A percentile compares a stretch with the other conserved stretches of the same genome.
phyloP scores from a whole-genome alignment of 2,329 filamentous ascomycete species.

The Neurospora sp. region DNA sequence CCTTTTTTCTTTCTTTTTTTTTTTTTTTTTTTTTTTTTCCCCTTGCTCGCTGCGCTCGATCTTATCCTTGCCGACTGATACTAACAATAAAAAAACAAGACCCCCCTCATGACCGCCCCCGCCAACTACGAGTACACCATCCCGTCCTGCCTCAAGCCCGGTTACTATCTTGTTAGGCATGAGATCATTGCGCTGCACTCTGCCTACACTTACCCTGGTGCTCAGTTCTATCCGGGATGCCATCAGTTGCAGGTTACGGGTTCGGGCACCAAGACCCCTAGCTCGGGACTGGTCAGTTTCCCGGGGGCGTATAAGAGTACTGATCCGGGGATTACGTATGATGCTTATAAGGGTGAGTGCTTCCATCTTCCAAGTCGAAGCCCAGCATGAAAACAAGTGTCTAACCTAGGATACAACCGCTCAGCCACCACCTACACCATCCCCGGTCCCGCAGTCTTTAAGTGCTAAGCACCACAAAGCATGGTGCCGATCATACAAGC shows the following conservation, averaged over 20 bases:
- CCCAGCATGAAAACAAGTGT: not conserved
- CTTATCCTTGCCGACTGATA: not conserved
- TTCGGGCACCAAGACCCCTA: slow-evolving; percentile 31
- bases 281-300: slow-evolving; percentile 33
- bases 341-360: slow-evolving; percentile 36
- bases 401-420: not conserved
- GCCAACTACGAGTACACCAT: slow-evolving; percentile 41
- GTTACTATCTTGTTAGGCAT: slow-evolving; percentile 49
- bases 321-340: slow-evolving; percentile 42
- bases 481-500: too few species aligned
- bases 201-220: slow-evolving; percentile 37
- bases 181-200: slow-evolving; percentile 47
- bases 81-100: slow-evolving; percentile 15
- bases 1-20: not conserved
- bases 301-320: slow-evolving; percentile 41
- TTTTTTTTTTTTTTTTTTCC: too few species aligned
- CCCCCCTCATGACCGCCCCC: slow-evolving; percentile 31
- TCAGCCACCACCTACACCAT: too few species aligned
- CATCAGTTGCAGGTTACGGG: slow-evolving; percentile 46
- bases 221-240: slow-evolving; percentile 48
- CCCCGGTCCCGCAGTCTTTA: too few species aligned
- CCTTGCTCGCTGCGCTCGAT: not conserved
- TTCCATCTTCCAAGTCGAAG: not conserved
- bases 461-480: too few species aligned
- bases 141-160: slow-evolving; percentile 38